Base-by-base conservation (phyloP, 192 early-diverging fungal genomes). In the Backusella circina region DNA sequence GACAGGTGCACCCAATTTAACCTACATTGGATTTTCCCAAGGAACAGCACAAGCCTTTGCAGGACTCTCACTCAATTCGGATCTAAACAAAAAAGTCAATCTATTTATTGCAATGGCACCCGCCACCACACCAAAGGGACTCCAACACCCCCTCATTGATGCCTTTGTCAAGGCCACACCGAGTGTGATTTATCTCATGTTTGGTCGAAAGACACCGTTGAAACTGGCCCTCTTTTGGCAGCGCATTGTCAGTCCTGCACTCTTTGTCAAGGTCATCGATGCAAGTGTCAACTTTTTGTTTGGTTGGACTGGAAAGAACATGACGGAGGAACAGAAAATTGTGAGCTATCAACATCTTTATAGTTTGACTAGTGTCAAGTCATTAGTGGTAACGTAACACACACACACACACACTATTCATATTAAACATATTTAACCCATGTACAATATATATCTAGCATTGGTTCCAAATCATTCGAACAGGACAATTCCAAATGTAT, bases 21-120 rank as follows among this genome's bases (percentile, higher is more conserved):
- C 95, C 2, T 99, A 97, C 80, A 93, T 99, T 74, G 97, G 97
- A n/a, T 99, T 97, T 75, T 96, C 95, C 44, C 97, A 99, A 83
- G 97, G 96, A 65, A 94, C 93, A 1, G 90, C 95, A 7, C 94
- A 96, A 80, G 93, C 92, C 16, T 96, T 98, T 79, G 91, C 96
- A 41, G 90, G 92, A 1, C 87, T 99, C 16, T 94, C 95, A 35
- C 86, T 95, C 57, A 94, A 93, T 79, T 88, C 88, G 15, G 54
- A 75, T 21, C 84, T 99, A 36, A 98, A 98, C 84, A 82, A 90
- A 67, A 92, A 94, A 77, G 85, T 99, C 77, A 92, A 92, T 74
- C 83, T 95, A 23, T 98, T 97, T 85, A 90, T 98, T 74, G 95
- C 94, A 0, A 81, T 99, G 61, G 96, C 95, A 5, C 97, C 97